These are phyloP conservation scores for Suhomyces wounanorum DNA, from an alignment of 1,139 yeast species.

Conservation along the genomic window DNA sequence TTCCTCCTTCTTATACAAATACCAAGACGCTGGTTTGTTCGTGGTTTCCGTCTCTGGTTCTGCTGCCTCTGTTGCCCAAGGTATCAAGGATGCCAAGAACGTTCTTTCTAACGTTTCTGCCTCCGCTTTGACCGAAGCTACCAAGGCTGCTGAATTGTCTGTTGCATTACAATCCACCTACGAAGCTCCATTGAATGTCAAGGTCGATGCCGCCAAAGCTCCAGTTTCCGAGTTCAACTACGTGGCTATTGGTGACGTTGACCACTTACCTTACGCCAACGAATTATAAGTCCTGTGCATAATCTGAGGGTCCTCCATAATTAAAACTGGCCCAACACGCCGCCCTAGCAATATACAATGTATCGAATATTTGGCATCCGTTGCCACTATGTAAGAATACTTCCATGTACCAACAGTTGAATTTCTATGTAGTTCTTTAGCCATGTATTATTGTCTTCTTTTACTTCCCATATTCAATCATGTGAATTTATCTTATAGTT, in stretches of 20 bases:
- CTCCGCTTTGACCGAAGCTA: conserved; percentile 40
- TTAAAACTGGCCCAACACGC: conserved; percentile 3
- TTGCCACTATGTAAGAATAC: background rate
- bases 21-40: conserved; percentile 83
- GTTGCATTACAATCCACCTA: conserved; percentile 52
- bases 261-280: conserved; percentile 84
- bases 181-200: conserved; percentile 48
- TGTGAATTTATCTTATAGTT: too few relatives aligned
- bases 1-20: conserved; percentile 62
- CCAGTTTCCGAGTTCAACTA: conserved; percentile 72
- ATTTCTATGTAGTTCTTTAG: background rate
- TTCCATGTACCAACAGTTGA: background rate
- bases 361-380: background rate
- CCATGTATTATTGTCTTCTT: too few relatives aligned
- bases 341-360: conserved; percentile 5
- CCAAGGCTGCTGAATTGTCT: conserved; percentile 50
- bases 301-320: conserved; percentile 8
- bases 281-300: conserved; percentile 59
- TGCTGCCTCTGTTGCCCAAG: conserved; percentile 60
- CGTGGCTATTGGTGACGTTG: conserved; percentile 89
- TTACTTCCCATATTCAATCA: too few relatives aligned
- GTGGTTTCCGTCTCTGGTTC: conserved; percentile 66
- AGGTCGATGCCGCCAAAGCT: conserved; percentile 45
- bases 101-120: conserved; percentile 45
- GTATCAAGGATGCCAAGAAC: conserved; percentile 64